Conservation (phyloP, 2,329 filamentous ascomycete species). For the Fusarium irregulare region DNA sequence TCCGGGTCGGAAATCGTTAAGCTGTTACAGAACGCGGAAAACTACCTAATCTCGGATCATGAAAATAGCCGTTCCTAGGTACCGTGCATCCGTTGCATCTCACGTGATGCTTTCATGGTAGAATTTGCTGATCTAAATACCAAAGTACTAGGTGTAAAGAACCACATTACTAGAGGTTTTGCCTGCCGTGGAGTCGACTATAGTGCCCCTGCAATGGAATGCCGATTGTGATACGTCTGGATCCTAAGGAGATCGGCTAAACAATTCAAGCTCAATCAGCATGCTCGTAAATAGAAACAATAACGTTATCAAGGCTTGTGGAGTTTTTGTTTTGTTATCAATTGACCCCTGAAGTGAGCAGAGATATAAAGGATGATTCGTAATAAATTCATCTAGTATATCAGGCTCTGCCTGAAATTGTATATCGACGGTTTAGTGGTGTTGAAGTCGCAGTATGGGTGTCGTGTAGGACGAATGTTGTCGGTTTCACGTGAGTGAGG, state of each 20-base stretch:
- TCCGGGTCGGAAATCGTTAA: neutral
- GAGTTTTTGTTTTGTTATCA: neutral
- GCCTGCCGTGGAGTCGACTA: neutral
- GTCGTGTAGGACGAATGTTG: neutral
- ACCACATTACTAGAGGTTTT: neutral
- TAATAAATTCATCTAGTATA: neutral
- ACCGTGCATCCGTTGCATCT: neutral
- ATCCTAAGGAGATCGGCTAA: neutral
- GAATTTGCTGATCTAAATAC: neutral
- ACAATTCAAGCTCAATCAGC: neutral
- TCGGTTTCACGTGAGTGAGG: neutral
- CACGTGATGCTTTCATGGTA: neutral
- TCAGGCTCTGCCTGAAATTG: neutral
- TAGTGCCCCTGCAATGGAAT: no score
- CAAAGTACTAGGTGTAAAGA: neutral
- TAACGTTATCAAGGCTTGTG: neutral
- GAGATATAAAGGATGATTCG: neutral
- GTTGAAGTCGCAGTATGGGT: neutral
- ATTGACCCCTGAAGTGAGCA: neutral
- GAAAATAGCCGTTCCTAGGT: neutral
- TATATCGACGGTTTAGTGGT: neutral
- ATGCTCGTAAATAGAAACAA: neutral
- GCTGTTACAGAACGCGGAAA: neutral
- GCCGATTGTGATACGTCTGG: neutral
- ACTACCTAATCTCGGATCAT: neutral